phyloP scores from a whole-genome alignment of 2,329 filamentous ascomycete species.

The Lachnellula arida region DNA sequence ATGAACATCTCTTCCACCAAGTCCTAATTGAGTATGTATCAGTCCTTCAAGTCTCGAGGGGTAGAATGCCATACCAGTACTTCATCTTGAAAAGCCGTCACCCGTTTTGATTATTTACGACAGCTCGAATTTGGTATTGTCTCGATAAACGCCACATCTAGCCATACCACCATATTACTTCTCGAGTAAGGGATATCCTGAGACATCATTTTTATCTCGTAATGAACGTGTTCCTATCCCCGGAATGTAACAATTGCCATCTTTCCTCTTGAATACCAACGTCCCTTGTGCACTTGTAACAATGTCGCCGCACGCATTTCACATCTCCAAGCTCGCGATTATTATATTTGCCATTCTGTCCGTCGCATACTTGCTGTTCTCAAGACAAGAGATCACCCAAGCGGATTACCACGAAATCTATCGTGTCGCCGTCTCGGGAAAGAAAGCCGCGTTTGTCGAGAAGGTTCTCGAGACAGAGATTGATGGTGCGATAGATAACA shows the following conservation, averaged over 20 bases:
- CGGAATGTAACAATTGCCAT: not conserved
- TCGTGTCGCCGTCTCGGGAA: not conserved
- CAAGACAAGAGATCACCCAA: not conserved
- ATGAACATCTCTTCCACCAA: too few relatives aligned
- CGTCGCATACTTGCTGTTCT: not conserved
- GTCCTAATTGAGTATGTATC: too few relatives aligned
- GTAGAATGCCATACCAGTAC: too few relatives aligned
- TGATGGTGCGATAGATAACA: conserved; percentile 21
- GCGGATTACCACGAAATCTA: conserved; percentile 1
- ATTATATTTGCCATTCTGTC: not conserved
- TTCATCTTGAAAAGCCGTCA: too few relatives aligned
- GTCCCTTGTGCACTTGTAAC: not conserved
- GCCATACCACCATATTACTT: not conserved
- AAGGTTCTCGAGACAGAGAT: conserved; percentile 13
- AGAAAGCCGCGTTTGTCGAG: conserved; percentile 14
- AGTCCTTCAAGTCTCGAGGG: too few relatives aligned
- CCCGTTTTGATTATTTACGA: not conserved
- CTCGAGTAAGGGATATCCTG: not conserved
- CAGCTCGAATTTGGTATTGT: not conserved
- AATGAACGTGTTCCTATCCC: not conserved
- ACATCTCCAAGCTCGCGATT: not conserved
- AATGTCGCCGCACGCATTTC: not conserved
- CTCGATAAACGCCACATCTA: too few relatives aligned
- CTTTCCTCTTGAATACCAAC: not conserved
- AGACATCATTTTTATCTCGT: not conserved